These are phyloP conservation scores for Decorospora gaudefroyi DNA, from an alignment of 2,329 filamentous ascomycete species.

Conservation along the genomic window DNA sequence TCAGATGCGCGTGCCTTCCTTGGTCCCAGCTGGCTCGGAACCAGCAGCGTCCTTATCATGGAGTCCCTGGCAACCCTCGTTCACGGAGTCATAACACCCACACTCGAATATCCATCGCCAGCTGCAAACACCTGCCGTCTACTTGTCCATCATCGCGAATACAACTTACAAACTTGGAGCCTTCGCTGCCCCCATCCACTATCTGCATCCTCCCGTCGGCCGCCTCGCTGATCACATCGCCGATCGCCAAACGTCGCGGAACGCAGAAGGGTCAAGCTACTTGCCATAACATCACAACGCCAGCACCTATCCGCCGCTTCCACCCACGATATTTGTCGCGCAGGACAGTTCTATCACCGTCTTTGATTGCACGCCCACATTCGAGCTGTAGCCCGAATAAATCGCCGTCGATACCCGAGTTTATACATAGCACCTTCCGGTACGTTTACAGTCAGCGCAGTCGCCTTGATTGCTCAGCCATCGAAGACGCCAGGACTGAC, in stretches of 20 bases:
- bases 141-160: background rate
- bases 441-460: constrained; percentile 7
- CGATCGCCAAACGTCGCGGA: constrained; percentile 38
- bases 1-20: constrained; percentile 27
- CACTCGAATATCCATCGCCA: constrained; percentile 8
- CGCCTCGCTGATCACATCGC: constrained; percentile 41
- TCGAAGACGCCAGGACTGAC: constrained; percentile 1
- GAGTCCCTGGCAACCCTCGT: constrained; percentile 7
- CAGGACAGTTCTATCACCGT: constrained; percentile 28
- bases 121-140: background rate
- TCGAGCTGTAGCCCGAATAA: constrained; percentile 1
- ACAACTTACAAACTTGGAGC: constrained; percentile 2
- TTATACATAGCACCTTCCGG: constrained; percentile 8
- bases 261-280: constrained; percentile 33
- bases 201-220: constrained; percentile 25
- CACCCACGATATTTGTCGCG: constrained; percentile 22
- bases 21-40: constrained; percentile 24
- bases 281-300: constrained; percentile 29
- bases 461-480: too few relatives aligned
- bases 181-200: constrained; percentile 13
- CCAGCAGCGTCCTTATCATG: constrained; percentile 21
- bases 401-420: constrained; percentile 2
- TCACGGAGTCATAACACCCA: constrained; percentile 10
- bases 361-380: constrained; percentile 11
- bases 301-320: constrained; percentile 23